These are phyloP conservation scores for Remersonia thermophila DNA, from an alignment of 2,329 filamentous ascomycete species.

Conservation along the genomic window DNA sequence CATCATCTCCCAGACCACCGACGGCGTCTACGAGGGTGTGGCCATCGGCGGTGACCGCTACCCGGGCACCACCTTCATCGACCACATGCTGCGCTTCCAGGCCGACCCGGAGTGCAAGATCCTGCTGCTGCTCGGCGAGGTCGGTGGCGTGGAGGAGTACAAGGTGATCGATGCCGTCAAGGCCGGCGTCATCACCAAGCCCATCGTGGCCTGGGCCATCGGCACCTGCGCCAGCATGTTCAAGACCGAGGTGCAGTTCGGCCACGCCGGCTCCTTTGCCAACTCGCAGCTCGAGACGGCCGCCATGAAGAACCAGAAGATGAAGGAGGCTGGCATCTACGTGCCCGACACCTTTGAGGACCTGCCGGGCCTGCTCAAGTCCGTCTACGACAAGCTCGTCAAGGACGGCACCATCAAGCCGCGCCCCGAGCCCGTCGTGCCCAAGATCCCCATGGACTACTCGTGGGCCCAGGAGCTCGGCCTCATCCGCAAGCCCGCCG, in stretches of 20 bases:
- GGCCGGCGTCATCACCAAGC: constrained; percentile 89
- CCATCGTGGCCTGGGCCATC: constrained; percentile 97
- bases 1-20: constrained; percentile 91
- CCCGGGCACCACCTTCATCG: constrained; percentile 97
- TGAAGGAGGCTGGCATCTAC: constrained; percentile 88
- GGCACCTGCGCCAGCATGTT: constrained; percentile 99
- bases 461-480: constrained; percentile 98
- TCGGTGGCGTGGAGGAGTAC: constrained; percentile 99
- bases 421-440: constrained; percentile 76
- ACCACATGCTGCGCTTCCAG: constrained; percentile 94
- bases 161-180: constrained; percentile 98
- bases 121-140: constrained; percentile 87
- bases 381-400: constrained; percentile 82
- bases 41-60: constrained; percentile 99
- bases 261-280: constrained; percentile 95
- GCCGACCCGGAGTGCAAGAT: constrained; percentile 97
- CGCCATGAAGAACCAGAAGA: constrained; percentile 89
- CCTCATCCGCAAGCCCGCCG: constrained; percentile 97
- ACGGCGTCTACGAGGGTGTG: constrained; percentile 98
- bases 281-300: constrained; percentile 99
- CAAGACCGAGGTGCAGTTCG: constrained; percentile 99
- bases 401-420: constrained; percentile 75
- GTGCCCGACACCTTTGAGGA: constrained; percentile 97
- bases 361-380: constrained; percentile 61
- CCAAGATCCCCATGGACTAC: constrained; percentile 99